Evolutionary conservation across 2,329 filamentous ascomycete genomes (phyloP).

Genomic region (Paecilomyces variotii): DNA sequence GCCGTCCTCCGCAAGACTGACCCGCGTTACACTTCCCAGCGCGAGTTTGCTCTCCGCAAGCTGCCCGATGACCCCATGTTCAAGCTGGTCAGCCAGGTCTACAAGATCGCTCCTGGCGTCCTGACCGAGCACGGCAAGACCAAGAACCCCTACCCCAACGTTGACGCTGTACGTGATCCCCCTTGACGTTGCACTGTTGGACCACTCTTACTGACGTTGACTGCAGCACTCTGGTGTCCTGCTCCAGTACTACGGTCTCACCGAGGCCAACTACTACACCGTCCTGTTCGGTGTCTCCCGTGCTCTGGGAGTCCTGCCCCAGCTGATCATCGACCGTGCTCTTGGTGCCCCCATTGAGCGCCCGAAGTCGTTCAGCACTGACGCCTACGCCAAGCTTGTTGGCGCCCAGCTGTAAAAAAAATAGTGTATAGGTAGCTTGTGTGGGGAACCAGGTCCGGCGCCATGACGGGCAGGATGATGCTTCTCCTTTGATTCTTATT

Average conservation of each 20-base stretch:
- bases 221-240: conserved; percentile 85
- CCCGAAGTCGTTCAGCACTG: conserved; percentile 98
- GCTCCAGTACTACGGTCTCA: conserved; percentile 98
- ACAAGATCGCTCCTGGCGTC: conserved; percentile 98
- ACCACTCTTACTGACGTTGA: conserved; percentile 9
- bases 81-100: conserved; percentile 99
- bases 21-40: conserved; percentile 96
- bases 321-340: conserved; percentile 99
- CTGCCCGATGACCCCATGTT: conserved; percentile 98
- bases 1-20: conserved; percentile 99
- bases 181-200: not conserved
- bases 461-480: not conserved
- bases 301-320: conserved; percentile 94
- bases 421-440: conserved; percentile 10
- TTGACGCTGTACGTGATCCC: conserved; percentile 59
- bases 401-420: conserved; percentile 82
- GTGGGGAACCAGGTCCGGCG: conserved; percentile 16
- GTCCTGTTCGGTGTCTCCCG: conserved; percentile 98
- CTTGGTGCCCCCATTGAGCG: conserved; percentile 95
- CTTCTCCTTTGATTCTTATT: conserved; percentile 2
- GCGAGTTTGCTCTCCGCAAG: conserved; percentile 89
- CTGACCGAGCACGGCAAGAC: conserved; percentile 99
- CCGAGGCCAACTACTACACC: conserved; percentile 99
- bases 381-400: conserved; percentile 89
- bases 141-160: conserved; percentile 99